Conservation (phyloP, 805 yeast species). For the Pichia manshurica region DNA sequence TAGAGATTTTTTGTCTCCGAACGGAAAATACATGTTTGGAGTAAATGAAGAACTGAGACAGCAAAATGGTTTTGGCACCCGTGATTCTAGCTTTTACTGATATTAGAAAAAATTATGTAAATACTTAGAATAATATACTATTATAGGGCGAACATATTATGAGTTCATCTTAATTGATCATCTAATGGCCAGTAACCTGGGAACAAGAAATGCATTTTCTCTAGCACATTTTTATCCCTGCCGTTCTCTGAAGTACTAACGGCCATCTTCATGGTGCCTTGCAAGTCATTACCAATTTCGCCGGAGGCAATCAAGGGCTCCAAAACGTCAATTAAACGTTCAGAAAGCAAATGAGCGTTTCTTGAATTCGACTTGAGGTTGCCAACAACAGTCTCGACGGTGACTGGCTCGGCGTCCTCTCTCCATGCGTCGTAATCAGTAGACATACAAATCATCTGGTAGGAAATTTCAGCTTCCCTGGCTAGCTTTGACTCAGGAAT, state of each 20-base stretch:
- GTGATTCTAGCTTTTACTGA: constrained; percentile 5
- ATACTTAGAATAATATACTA: not conserved
- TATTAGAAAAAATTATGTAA: not conserved
- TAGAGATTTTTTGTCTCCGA: constrained; percentile 7
- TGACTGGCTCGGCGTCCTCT: constrained; percentile 89
- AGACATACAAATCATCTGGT: constrained; percentile 98
- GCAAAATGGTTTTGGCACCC: not conserved
- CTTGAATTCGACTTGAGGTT: constrained; percentile 80
- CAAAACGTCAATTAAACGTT: constrained; percentile 58
- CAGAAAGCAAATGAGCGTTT: constrained; percentile 78
- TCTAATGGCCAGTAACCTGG: constrained; percentile 80
- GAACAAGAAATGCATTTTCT: constrained; percentile 78
- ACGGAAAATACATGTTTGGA: constrained; percentile 7
- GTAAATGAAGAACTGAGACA: constrained; percentile 4
- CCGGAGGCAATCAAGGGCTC: constrained; percentile 56
- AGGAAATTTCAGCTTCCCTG: constrained; percentile 92
- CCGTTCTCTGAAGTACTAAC: constrained; percentile 75
- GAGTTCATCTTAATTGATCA: not conserved
- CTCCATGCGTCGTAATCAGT: constrained; percentile 99
- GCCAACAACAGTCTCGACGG: constrained; percentile 95
- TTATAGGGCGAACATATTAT: not conserved
- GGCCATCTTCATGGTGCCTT: constrained; percentile 72
- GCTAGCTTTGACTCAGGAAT: constrained; percentile 97
- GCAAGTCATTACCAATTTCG: constrained; percentile 61
- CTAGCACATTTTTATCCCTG: constrained; percentile 63